Percentiles rank a stretch among this genome's conserved stretches.
phyloP scores from a whole-genome alignment of 306 rosid genomes.

The Oxytropis ochrocephala region DNA sequence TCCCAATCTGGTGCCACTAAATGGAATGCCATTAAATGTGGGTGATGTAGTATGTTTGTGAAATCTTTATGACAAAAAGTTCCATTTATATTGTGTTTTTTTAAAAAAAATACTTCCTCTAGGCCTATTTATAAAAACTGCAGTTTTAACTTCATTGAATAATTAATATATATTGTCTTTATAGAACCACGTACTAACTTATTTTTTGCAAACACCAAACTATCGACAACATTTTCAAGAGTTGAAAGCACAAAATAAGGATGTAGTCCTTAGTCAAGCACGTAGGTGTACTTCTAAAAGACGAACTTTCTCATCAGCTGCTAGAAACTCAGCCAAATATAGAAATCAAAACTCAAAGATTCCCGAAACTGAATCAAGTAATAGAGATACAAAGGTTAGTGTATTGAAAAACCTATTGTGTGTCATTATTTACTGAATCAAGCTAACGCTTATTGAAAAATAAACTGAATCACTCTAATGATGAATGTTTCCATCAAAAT shows the following conservation, averaged over 20 bases:
- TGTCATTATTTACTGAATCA: constrained; percentile 1
- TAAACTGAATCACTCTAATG: too few relatives aligned
- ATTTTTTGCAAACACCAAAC: constrained; percentile 33
- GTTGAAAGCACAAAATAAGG: constrained; percentile 23
- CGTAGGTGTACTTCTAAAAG: constrained; percentile 10
- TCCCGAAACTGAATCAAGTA: constrained; percentile 19
- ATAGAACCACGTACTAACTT: constrained; percentile 19
- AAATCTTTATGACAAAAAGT: constrained; percentile 10
- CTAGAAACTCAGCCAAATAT: constrained; percentile 16
- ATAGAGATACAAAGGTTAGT: constrained; percentile 32
- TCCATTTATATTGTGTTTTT: not conserved
- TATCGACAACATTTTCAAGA: constrained; percentile 15
- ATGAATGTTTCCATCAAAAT: not conserved
- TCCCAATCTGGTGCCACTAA: constrained; percentile 7
- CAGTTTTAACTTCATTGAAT: too few relatives aligned
- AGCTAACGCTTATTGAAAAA: too few relatives aligned
- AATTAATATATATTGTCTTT: not conserved
- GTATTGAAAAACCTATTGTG: not conserved
- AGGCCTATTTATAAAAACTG: too few relatives aligned
- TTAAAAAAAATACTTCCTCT: too few relatives aligned
- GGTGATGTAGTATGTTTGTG: constrained; percentile 12
- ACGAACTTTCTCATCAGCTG: constrained; percentile 9
- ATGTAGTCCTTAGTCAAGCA: constrained; percentile 22
- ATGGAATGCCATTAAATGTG: constrained; percentile 39
- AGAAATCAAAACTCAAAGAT: constrained; percentile 8